Conservation (phyloP, 176 grass and related monocot genomes). For the Avena sativa region DNA sequence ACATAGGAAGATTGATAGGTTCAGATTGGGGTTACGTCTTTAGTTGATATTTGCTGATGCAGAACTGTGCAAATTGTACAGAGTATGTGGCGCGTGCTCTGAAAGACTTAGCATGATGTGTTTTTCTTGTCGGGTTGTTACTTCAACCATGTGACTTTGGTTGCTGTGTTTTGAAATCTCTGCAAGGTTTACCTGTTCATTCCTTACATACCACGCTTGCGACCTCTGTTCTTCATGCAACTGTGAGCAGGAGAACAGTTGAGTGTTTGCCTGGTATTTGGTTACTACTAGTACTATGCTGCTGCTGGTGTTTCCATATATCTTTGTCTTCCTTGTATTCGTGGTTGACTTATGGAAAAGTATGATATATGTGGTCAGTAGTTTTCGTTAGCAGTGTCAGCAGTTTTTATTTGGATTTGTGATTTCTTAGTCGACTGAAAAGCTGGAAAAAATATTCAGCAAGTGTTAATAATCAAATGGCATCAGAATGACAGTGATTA, state of each 20-base stretch:
- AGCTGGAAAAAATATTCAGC: no score
- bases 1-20: conserved; percentile 47
- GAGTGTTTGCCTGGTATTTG: conserved; percentile 4
- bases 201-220: not conserved
- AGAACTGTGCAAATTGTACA: conserved; percentile 13
- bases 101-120: conserved; percentile 23
- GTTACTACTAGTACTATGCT: not conserved
- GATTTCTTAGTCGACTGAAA: no score
- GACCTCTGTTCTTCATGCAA: conserved; percentile 16
- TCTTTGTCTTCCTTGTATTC: not conserved
- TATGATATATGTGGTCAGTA: no score
- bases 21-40: conserved; percentile 33
- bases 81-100: not conserved
- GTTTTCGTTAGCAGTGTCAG: no score
- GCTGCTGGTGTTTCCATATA: not conserved
- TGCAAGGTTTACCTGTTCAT: conserved; percentile 28
- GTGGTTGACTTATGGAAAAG: not conserved
- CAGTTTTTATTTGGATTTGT: no score
- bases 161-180: not conserved
- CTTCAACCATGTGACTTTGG: conserved; percentile 16
- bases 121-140: not conserved
- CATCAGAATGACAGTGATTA: not conserved
- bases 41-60: conserved; percentile 40
- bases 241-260: not conserved
- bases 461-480: no score